These are phyloP conservation scores for Parachlorella kessleri DNA, from an alignment of 139 green algal species.

Conservation along the genomic window DNA sequence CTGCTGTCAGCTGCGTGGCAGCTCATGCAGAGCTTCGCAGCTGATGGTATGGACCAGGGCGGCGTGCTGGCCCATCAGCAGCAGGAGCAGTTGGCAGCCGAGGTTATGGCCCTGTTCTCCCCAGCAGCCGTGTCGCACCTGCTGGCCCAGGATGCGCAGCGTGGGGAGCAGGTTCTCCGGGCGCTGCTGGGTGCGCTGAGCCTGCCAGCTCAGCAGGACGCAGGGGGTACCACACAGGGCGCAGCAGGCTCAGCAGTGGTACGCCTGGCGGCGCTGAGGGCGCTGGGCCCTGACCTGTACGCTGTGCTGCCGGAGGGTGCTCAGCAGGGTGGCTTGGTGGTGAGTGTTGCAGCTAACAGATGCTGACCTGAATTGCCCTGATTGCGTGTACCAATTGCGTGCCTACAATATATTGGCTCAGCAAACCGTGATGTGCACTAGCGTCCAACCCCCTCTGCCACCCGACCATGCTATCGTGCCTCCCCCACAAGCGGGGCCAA, in stretches of 20 bases:
- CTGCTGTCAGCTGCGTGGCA: neutral
- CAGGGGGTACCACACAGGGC: too few relatives aligned
- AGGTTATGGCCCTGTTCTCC: slow-evolving; percentile 4
- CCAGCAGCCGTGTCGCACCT: neutral
- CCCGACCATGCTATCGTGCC: too few relatives aligned
- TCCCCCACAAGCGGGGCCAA: too few relatives aligned
- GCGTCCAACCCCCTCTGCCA: too few relatives aligned
- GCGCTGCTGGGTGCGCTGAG: slow-evolving; percentile 2
- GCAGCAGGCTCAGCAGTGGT: neutral
- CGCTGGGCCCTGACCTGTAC: neutral
- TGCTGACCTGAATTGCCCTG: too few relatives aligned
- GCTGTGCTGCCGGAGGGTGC: neutral
- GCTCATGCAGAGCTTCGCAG: slow-evolving; percentile 3
- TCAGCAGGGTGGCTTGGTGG: slow-evolving; percentile 8
- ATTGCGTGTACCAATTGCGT: too few relatives aligned
- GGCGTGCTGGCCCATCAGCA: neutral
- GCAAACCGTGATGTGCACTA: too few relatives aligned
- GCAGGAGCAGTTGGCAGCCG: slow-evolving; percentile 4
- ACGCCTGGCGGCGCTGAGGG: slow-evolving; percentile 11
- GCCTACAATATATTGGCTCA: too few relatives aligned
- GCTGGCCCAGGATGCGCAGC: neutral
- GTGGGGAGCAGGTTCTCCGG: neutral
- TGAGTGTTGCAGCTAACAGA: too few relatives aligned
- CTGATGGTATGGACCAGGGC: neutral
- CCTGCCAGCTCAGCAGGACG: neutral